A percentile compares a stretch with the other conserved stretches of the same genome.
phyloP scores from a whole-genome alignment of 1,139 yeast genomes.

The Nadsonia commutata region DNA sequence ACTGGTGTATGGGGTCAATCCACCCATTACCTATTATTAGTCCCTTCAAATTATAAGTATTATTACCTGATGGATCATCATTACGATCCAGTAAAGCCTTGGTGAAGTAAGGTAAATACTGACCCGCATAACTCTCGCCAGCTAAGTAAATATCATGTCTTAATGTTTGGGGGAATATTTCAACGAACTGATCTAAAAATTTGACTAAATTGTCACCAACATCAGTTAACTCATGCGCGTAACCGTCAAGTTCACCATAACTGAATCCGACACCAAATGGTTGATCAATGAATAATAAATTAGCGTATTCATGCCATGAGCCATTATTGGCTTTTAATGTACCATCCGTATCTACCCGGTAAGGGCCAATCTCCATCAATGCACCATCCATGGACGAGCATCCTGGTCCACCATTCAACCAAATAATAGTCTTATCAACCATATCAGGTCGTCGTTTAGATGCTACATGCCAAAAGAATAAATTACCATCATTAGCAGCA shows the following conservation, averaged over 20 bases:
- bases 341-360: constrained; percentile 38
- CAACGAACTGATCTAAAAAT: constrained; percentile 54
- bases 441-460: constrained; percentile 18
- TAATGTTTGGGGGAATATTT: constrained; percentile 59
- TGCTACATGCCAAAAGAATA: constrained; percentile 60
- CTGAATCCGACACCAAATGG: constrained; percentile 94
- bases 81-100: constrained; percentile 41
- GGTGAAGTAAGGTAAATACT: constrained; percentile 83
- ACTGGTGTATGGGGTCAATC: constrained; percentile 83
- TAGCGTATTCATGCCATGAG: constrained; percentile 73
- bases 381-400: constrained; percentile 98
- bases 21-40: constrained; percentile 89
- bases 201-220: constrained; percentile 42
- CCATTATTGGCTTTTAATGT: constrained; percentile 45
- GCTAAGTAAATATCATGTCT: constrained; percentile 59
- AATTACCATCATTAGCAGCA: constrained; percentile 31
- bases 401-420: constrained; percentile 87
- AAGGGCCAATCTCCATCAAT: constrained; percentile 82
- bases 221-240: constrained; percentile 42
- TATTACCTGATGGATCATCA: constrained; percentile 11
- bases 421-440: constrained; percentile 27
- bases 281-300: constrained; percentile 79
- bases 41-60: constrained; percentile 38
- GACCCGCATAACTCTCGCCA: constrained; percentile 97
- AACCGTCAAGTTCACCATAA: constrained; percentile 32